These are phyloP conservation scores for Cadophora malorum DNA, from an alignment of 2,329 filamentous ascomycete species.

Conservation along the genomic window DNA sequence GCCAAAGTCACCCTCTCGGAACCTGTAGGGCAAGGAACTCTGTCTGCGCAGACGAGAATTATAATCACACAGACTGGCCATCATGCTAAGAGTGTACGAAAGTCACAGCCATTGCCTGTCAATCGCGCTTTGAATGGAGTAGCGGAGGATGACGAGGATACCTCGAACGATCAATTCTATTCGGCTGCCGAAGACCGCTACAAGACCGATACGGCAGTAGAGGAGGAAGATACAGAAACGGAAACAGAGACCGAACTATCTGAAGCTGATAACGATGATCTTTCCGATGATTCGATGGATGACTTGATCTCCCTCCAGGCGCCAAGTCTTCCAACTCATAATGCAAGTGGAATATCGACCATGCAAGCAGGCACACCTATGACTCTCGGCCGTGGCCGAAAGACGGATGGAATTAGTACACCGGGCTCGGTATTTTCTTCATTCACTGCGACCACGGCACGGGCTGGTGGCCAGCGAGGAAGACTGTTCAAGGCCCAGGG, in stretches of 20 bases:
- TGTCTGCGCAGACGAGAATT: slow-evolving; percentile 81
- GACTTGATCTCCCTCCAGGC: slow-evolving; percentile 91
- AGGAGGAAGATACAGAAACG: slow-evolving; percentile 63
- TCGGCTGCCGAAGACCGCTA: slow-evolving; percentile 85
- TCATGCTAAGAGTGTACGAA: slow-evolving; percentile 59
- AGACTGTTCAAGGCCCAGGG: slow-evolving; percentile 87
- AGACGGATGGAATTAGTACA: slow-evolving; percentile 76
- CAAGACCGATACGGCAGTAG: slow-evolving; percentile 60
- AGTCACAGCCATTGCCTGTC: slow-evolving; percentile 53
- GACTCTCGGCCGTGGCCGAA: slow-evolving; percentile 63
- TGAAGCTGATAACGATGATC: slow-evolving; percentile 71
- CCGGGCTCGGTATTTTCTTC: slow-evolving; percentile 90
- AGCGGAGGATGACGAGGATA: slow-evolving; percentile 74
- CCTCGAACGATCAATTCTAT: slow-evolving; percentile 88
- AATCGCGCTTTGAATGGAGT: slow-evolving; percentile 65
- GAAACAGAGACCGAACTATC: slow-evolving; percentile 67
- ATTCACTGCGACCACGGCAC: slow-evolving; percentile 83
- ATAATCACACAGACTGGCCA: slow-evolving; percentile 73
- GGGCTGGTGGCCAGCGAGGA: slow-evolving; percentile 73
- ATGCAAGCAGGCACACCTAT: slow-evolving; percentile 83
- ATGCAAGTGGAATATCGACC: slow-evolving; percentile 79
- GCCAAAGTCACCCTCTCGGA: slow-evolving; percentile 93
- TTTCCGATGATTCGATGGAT: slow-evolving; percentile 90
- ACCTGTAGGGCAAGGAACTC: slow-evolving; percentile 85
- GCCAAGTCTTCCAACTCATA: slow-evolving; percentile 78